Evolutionary conservation across 1,284 basidiomycete species (phyloP).

Genomic region (Rhodotorula sp.): DNA sequence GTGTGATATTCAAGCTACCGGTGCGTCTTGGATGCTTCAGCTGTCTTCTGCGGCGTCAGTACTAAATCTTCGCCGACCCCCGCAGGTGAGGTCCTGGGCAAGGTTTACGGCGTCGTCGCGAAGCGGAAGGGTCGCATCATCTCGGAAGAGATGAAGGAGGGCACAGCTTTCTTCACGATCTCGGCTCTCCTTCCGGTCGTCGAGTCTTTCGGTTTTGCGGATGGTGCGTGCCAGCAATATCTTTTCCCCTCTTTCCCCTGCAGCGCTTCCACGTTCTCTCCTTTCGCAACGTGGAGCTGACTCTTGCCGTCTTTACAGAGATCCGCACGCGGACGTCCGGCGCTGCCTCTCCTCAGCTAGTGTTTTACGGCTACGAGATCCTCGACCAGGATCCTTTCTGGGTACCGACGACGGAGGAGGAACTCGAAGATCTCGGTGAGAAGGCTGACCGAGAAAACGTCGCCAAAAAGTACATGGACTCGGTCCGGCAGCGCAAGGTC

Average conservation of each 20-base stretch:
- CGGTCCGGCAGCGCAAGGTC: constrained; percentile 76
- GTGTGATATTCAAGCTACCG: constrained; percentile 97
- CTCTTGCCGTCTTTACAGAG: constrained; percentile 57
- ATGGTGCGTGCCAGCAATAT: constrained; percentile 59
- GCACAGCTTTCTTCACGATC: constrained; percentile 91
- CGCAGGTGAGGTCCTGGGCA: constrained; percentile 91
- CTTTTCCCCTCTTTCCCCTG: no score
- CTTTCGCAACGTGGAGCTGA: neutral
- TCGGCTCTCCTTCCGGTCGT: constrained; percentile 89
- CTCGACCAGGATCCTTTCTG: constrained; percentile 95
- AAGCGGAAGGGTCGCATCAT: constrained; percentile 86
- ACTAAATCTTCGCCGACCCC: constrained; percentile 1
- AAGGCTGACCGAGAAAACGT: constrained; percentile 91
- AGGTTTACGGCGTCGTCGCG: constrained; percentile 93
- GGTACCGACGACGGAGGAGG: constrained; percentile 97
- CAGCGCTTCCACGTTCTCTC: neutral
- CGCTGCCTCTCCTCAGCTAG: constrained; percentile 91
- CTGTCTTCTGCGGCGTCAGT: neutral
- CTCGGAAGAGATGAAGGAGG: constrained; percentile 98
- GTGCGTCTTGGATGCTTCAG: constrained; percentile 70
- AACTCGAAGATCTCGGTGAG: constrained; percentile 93
- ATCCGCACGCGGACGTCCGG: constrained; percentile 95
- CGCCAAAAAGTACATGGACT: constrained; percentile 93
- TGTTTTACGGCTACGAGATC: constrained; percentile 90
- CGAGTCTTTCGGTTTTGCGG: constrained; percentile 95